Conservation (phyloP, 805 yeast species). For the Candida broadrunensis region DNA sequence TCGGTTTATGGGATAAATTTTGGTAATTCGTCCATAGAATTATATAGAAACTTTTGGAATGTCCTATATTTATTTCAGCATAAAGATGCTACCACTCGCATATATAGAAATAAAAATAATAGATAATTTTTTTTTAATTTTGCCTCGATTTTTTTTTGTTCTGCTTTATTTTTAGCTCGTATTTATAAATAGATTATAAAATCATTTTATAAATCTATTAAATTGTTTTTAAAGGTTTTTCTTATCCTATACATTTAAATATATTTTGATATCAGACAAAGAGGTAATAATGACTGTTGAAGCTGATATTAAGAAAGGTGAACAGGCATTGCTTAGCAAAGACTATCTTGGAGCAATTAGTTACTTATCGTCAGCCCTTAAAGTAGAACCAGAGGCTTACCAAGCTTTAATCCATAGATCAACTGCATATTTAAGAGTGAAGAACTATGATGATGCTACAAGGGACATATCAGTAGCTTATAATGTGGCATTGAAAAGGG, state of each 20-base stretch:
- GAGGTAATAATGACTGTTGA: neutral
- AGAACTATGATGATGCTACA: conserved; percentile 47
- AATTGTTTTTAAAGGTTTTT: too few relatives aligned
- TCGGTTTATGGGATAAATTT: conserved; percentile 12
- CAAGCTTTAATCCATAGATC: conserved; percentile 49
- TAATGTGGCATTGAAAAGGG: conserved; percentile 42
- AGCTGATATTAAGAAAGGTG: conserved; percentile 27
- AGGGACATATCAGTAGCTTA: conserved; percentile 45
- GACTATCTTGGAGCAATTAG: conserved; percentile 46
- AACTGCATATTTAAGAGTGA: conserved; percentile 45
- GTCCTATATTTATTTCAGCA: too few relatives aligned
- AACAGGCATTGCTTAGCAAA: conserved; percentile 21
- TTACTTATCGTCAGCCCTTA: conserved; percentile 36
- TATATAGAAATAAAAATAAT: too few relatives aligned
- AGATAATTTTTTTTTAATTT: too few relatives aligned
- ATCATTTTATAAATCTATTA: too few relatives aligned
- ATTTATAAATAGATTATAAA: too few relatives aligned
- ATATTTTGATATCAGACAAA: too few relatives aligned
- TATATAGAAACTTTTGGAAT: too few relatives aligned
- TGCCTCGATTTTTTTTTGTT: too few relatives aligned
- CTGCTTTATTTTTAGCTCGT: too few relatives aligned
- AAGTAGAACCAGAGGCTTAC: conserved; percentile 43
- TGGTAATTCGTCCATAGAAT: conserved; percentile 13
- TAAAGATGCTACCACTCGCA: too few relatives aligned
- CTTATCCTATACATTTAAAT: too few relatives aligned